These are phyloP conservation scores for Fusarium citri DNA, from an alignment of 2,329 filamentous ascomycete species.

Conservation along the genomic window DNA sequence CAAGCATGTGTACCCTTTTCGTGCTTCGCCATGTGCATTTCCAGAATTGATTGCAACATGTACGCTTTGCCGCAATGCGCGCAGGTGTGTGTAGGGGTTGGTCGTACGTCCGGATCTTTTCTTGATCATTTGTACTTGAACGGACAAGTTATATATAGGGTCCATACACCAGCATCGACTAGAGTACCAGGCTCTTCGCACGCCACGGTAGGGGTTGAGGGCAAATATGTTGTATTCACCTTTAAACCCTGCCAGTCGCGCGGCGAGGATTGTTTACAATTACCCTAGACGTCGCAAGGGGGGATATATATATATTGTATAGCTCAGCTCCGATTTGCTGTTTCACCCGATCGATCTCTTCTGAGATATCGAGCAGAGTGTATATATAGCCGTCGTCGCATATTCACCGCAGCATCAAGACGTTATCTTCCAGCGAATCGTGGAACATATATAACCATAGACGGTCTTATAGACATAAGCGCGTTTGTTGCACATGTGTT, in stretches of 20 bases:
- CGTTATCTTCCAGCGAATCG: neutral
- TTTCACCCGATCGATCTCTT: neutral
- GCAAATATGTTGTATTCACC: neutral
- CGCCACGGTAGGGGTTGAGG: accelerated
- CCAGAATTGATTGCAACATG: neutral
- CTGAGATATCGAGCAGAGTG: neutral
- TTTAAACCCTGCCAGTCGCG: neutral
- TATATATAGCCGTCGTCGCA: neutral
- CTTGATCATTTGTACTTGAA: neutral
- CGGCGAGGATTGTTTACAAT: neutral
- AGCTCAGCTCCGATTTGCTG: neutral
- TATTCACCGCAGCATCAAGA: neutral
- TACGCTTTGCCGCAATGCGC: accelerated
- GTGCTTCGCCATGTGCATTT: neutral
- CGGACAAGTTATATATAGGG: neutral
- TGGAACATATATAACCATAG: neutral
- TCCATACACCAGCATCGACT: neutral
- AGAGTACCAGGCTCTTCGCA: neutral
- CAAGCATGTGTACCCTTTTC: neutral
- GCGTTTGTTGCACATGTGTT: neutral
- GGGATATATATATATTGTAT: neutral
- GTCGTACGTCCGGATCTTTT: neutral
- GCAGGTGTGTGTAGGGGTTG: neutral
- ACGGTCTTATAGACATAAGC: neutral
- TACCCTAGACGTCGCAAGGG: neutral